Conservation (phyloP, 345 rosid genomes). For the Bruguiera gymnorhiza region DNA sequence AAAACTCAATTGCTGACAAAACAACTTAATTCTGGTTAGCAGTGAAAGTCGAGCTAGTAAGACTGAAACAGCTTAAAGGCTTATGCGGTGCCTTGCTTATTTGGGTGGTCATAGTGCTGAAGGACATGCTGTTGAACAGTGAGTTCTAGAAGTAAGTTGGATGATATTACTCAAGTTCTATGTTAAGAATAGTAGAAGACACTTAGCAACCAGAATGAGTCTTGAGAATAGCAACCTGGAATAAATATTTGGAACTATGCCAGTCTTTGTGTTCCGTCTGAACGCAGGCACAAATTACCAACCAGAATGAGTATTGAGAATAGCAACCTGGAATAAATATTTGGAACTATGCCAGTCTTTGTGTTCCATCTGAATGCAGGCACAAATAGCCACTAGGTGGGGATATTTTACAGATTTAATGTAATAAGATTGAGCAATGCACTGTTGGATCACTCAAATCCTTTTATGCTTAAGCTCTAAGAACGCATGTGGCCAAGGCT, state of each 20-base stretch:
- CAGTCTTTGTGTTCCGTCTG: background rate
- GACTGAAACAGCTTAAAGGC: conserved; percentile 88
- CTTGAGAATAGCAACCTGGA: background rate
- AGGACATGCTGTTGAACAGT: conserved; percentile 69
- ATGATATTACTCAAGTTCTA: conserved; percentile 5
- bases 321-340: background rate
- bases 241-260: background rate
- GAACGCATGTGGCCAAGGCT: background rate
- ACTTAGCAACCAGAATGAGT: background rate
- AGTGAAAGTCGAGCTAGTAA: conserved; percentile 97
- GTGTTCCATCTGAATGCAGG: background rate
- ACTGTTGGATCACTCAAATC: background rate
- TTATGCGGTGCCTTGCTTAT: conserved; percentile 85
- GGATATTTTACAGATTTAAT: too few species aligned
- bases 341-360: background rate
- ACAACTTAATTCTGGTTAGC: conserved; percentile 78
- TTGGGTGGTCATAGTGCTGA: conserved; percentile 69
- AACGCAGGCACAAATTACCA: background rate
- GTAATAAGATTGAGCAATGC: too few species aligned
- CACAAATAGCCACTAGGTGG: background rate
- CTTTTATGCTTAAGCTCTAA: background rate
- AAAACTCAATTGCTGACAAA: conserved; percentile 28
- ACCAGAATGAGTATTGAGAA: background rate
- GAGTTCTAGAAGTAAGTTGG: conserved; percentile 70
- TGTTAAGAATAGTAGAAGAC: background rate